Evolutionary conservation across 805 yeast species (phyloP).

Genomic region (Ogataea pini): DNA sequence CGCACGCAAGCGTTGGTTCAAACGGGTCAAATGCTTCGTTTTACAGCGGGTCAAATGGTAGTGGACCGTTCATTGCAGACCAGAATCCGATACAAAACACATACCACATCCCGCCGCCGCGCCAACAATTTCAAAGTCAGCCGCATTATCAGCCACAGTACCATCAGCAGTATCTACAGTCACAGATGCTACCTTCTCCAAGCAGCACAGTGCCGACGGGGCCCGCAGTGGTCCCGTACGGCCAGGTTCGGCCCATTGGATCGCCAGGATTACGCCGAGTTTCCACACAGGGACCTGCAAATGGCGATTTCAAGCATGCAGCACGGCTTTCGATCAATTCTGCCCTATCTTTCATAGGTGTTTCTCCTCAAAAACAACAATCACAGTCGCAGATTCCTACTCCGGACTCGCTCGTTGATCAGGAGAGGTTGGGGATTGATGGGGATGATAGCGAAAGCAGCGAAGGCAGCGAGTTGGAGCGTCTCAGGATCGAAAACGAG

Average conservation of each 20-base stretch:
- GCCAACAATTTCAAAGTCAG: neutral
- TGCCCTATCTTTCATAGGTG: constrained; percentile 25
- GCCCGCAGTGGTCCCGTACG: constrained; percentile 6
- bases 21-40: constrained; percentile 3
- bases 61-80: neutral
- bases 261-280: constrained; percentile 27
- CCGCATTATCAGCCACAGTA: constrained; percentile 6
- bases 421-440: constrained; percentile 7
- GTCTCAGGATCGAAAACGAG: constrained; percentile 17
- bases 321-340: constrained; percentile 30
- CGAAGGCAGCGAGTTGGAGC: constrained; percentile 10
- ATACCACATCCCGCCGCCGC: neutral
- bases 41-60: constrained; percentile 10
- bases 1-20: constrained; percentile 3
- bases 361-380: constrained; percentile 19
- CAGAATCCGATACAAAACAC: too few species aligned
- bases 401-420: constrained; percentile 18
- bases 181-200: constrained; percentile 2
- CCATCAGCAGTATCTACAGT: neutral
- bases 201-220: neutral
- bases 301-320: constrained; percentile 11
- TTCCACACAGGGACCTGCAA: constrained; percentile 11
- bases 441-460: constrained; percentile 12
- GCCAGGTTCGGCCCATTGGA: constrained; percentile 21
- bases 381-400: constrained; percentile 13